phyloP scores from a whole-genome alignment of 108 stramenopile species.

The Pseudonitzschia multiseries region DNA sequence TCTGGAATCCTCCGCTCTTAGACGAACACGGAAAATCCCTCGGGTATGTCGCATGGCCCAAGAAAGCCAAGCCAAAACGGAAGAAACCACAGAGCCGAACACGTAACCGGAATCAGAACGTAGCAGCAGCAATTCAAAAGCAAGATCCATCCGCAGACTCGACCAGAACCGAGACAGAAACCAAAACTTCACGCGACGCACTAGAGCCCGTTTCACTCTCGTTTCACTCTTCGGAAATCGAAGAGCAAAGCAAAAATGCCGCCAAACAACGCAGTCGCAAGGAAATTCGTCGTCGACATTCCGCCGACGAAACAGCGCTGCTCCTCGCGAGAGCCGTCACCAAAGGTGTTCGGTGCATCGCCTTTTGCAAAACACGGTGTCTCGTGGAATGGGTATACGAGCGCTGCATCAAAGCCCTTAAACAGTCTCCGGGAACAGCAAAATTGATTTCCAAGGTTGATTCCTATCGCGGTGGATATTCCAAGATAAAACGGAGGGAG shows the following conservation, averaged over 20 bases:
- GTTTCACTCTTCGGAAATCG: background rate
- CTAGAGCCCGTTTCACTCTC: background rate
- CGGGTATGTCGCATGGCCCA: conserved; percentile 27
- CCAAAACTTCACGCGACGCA: conserved; percentile 7
- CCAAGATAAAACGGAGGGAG: conserved; percentile 68
- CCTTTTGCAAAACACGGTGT: conserved; percentile 91
- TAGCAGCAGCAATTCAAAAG: background rate
- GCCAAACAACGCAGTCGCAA: background rate
- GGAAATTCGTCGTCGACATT: conserved; percentile 48
- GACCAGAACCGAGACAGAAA: background rate
- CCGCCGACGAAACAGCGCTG: conserved; percentile 92
- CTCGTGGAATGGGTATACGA: conserved; percentile 94
- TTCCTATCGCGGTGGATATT: conserved; percentile 96
- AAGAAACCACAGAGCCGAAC: background rate
- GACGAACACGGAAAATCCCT: conserved; percentile 36
- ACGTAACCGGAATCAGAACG: background rate
- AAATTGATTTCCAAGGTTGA: conserved; percentile 66
- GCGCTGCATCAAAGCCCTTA: conserved; percentile 46
- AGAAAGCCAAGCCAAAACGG: conserved; percentile 1
- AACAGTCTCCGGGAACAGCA: conserved; percentile 40
- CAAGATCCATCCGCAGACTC: background rate
- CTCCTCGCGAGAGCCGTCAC: conserved; percentile 82
- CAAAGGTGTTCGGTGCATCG: conserved; percentile 81
- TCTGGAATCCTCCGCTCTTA: conserved; percentile 88
- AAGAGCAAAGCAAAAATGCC: background rate